phyloP scores from a whole-genome alignment of 1,284 basidiomycete genomes.

The Apiotrichum veenhuisii region DNA sequence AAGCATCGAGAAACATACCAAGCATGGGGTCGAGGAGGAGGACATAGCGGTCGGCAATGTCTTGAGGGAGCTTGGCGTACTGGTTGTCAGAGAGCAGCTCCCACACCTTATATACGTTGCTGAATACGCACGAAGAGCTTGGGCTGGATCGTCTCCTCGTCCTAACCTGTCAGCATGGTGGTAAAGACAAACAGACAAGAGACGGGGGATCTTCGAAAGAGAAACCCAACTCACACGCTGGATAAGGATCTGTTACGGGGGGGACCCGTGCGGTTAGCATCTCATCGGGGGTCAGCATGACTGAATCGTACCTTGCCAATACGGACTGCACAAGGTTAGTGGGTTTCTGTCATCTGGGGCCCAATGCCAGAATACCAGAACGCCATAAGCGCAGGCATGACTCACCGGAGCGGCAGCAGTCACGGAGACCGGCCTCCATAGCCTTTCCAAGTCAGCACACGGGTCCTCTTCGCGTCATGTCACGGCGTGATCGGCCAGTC shows the following conservation, averaged over 20 bases:
- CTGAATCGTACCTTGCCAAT: constrained; percentile 46
- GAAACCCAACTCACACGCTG: constrained; percentile 62
- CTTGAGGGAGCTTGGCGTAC: constrained; percentile 78
- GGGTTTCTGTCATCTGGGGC: too few relatives aligned
- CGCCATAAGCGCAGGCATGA: too few relatives aligned
- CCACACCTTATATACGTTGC: not conserved
- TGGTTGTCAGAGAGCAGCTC: constrained; percentile 18
- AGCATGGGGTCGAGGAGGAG: constrained; percentile 97
- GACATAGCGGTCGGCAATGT: constrained; percentile 87
- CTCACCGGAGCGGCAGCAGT: constrained; percentile 66
- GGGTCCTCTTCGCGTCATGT: not conserved
- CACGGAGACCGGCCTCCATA: constrained; percentile 89
- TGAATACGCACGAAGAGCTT: constrained; percentile 64
- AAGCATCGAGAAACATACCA: constrained; percentile 55
- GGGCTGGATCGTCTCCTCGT: constrained; percentile 83
- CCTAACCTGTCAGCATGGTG: constrained; percentile 52
- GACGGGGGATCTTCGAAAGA: not conserved
- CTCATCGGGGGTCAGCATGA: not conserved
- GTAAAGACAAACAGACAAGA: not conserved
- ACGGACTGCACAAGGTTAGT: constrained; percentile 34
- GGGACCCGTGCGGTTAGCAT: constrained; percentile 24
- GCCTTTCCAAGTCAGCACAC: constrained; percentile 55
- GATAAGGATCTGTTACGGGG: constrained; percentile 69
- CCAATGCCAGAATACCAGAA: too few relatives aligned
- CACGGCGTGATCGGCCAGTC: not conserved